Percentiles rank a stretch among this genome's conserved stretches.
Evolutionary conservation across 1,284 basidiomycete species (phyloP).

Genomic region (Pterulicium gracile): DNA sequence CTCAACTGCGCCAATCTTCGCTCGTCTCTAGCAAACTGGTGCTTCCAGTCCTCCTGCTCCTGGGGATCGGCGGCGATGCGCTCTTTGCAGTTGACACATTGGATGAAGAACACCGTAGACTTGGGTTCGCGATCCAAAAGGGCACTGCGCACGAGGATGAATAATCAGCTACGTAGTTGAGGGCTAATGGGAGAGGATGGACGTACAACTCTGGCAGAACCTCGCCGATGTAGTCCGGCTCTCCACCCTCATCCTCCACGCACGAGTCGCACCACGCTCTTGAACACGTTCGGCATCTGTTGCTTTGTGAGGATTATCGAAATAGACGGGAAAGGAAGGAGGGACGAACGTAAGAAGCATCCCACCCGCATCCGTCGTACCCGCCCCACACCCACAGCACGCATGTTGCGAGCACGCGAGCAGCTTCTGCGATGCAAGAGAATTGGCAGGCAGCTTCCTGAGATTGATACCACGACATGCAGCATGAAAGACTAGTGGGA

Average conservation of each 20-base stretch:
- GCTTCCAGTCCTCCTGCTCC: slow-evolving; percentile 24
- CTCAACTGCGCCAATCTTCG: neutral
- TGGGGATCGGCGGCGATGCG: slow-evolving; percentile 20
- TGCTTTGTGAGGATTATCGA: slow-evolving; percentile 1
- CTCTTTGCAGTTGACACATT: slow-evolving; percentile 33
- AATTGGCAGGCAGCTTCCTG: slow-evolving; percentile 16
- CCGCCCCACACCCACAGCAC: slow-evolving; percentile 31
- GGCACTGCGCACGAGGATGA: slow-evolving; percentile 17
- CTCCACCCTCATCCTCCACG: slow-evolving; percentile 34
- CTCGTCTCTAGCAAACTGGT: slow-evolving; percentile 17
- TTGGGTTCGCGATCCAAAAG: slow-evolving; percentile 27
- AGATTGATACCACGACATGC: slow-evolving; percentile 29
- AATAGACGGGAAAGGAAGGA: neutral
- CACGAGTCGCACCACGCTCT: slow-evolving; percentile 54
- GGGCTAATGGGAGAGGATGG: neutral
- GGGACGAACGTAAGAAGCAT: slow-evolving; percentile 35
- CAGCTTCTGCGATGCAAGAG: slow-evolving; percentile 10
- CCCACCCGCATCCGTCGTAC: slow-evolving; percentile 33
- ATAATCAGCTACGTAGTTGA: neutral
- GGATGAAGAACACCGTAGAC: slow-evolving; percentile 32
- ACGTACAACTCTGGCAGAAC: slow-evolving; percentile 46
- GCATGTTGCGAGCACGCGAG: slow-evolving; percentile 38
- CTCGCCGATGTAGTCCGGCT: slow-evolving; percentile 34
- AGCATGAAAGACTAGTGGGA: slow-evolving; percentile 36
- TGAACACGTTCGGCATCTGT: slow-evolving; percentile 47